Conservation (phyloP, 1,139 yeast species). For the Debaryomyces fabryi region DNA sequence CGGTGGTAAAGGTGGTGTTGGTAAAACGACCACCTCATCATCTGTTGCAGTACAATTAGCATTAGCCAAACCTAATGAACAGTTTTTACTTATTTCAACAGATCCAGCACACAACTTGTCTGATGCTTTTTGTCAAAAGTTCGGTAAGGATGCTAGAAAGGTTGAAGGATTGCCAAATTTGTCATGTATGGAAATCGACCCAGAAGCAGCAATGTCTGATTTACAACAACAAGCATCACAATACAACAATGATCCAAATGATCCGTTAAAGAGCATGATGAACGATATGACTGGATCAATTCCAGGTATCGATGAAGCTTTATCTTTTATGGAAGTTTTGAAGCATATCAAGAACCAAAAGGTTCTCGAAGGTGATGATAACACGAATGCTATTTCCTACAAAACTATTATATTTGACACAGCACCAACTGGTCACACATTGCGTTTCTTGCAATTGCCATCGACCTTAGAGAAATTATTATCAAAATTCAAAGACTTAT, state of each 20-base stretch:
- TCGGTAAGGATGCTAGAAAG: conserved; percentile 92
- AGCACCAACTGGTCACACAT: conserved; percentile 98
- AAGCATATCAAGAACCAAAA: conserved; percentile 89
- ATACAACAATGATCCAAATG: conserved; percentile 58
- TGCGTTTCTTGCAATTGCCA: conserved; percentile 92
- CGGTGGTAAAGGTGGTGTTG: conserved; percentile 99
- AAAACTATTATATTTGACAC: conserved; percentile 95
- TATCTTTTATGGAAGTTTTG: conserved; percentile 95
- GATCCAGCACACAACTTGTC: conserved; percentile 98
- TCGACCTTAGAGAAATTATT: conserved; percentile 85
- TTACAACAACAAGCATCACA: conserved; percentile 65
- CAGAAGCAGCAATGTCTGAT: conserved; percentile 91
- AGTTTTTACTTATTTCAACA: conserved; percentile 87
- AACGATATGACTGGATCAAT: conserved; percentile 92
- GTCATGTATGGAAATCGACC: conserved; percentile 98
- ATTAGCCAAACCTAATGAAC: conserved; percentile 74
- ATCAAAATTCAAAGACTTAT: conserved; percentile 82
- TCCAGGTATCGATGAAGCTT: conserved; percentile 98
- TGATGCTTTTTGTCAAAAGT: conserved; percentile 97
- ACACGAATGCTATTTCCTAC: conserved; percentile 44
- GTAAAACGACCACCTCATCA: conserved; percentile 96
- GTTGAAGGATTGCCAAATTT: conserved; percentile 88
- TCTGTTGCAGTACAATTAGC: conserved; percentile 92
- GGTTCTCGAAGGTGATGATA: conserved; percentile 19
- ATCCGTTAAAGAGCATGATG: conserved; percentile 73